Percentiles rank a stretch among this genome's conserved stretches.
Evolutionary conservation across 2,329 filamentous ascomycete species (phyloP).

Genomic region (Trichoderma sp.): DNA sequence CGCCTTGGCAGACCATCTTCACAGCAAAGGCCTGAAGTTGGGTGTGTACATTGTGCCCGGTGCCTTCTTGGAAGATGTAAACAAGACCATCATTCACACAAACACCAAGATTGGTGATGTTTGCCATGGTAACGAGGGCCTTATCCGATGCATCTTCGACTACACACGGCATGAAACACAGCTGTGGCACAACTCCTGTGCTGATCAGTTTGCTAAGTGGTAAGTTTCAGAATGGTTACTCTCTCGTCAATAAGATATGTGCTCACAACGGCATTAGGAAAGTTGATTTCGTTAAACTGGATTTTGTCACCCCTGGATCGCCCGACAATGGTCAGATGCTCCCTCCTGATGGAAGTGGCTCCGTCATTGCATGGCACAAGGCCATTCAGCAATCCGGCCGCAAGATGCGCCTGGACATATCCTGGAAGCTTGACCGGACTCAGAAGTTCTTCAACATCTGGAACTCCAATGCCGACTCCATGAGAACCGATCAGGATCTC

Average conservation of each 20-base stretch:
- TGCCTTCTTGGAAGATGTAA: slow-evolving; percentile 21
- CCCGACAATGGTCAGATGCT: slow-evolving; percentile 24
- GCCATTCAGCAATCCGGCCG: slow-evolving; percentile 22
- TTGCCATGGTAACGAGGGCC: slow-evolving; percentile 22
- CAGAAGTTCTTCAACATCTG: slow-evolving; percentile 23
- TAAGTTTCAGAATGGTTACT: not conserved
- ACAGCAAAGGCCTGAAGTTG: slow-evolving; percentile 22
- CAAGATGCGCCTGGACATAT: slow-evolving; percentile 24
- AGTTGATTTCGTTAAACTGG: slow-evolving; percentile 24
- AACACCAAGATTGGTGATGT: slow-evolving; percentile 22
- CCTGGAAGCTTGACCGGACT: slow-evolving; percentile 25
- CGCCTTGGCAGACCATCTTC: slow-evolving; percentile 21
- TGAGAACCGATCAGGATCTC: slow-evolving; percentile 26
- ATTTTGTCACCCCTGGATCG: slow-evolving; percentile 25
- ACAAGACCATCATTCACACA: slow-evolving; percentile 23
- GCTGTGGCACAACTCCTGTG: slow-evolving; percentile 23
- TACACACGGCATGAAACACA: slow-evolving; percentile 22
- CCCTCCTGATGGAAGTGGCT: slow-evolving; percentile 21
- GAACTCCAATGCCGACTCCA: slow-evolving; percentile 23
- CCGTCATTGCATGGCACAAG: slow-evolving; percentile 23
- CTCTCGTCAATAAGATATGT: not conserved
- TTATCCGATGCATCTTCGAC: slow-evolving; percentile 23
- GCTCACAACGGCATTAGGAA: slow-evolving; percentile 16
- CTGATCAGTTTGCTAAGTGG: slow-evolving; percentile 23
- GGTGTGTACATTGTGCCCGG: slow-evolving; percentile 25